phyloP scores from a whole-genome alignment of 208 protist species.

The Trypanosomatidae sp. region DNA sequence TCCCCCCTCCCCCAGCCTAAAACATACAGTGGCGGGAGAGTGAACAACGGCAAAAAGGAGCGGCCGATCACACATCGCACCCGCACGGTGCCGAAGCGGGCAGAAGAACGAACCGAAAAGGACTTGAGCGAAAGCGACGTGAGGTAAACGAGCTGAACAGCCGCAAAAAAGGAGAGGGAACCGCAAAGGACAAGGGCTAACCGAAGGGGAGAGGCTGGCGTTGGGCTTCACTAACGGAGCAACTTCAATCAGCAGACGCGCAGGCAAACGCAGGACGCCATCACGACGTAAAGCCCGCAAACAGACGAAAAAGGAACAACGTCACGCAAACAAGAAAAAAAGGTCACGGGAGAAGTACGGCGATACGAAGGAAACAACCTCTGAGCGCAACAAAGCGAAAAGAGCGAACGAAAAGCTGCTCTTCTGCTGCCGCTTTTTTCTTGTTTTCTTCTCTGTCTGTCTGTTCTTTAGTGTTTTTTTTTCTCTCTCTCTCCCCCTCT shows the following conservation, averaged over 20 bases:
- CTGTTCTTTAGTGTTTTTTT: constrained; percentile 6
- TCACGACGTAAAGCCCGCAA: not conserved
- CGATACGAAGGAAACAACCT: constrained; percentile 10
- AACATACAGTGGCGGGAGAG: not conserved
- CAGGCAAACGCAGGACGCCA: no score
- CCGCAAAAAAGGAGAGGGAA: constrained; percentile 4
- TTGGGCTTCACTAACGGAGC: no score
- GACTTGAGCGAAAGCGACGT: no score
- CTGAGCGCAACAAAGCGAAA: not conserved
- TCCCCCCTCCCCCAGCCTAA: not conserved
- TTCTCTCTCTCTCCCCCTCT: constrained; percentile 14
- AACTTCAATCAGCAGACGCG: no score
- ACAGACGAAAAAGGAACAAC: constrained; percentile 7
- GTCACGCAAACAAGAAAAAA: constrained; percentile 1
- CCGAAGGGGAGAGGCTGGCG: no score
- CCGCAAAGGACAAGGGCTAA: no score
- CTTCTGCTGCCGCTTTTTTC: not conserved
- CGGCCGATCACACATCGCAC: no score
- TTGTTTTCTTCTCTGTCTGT: not conserved
- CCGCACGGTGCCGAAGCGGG: no score
- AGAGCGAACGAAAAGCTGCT: no score
- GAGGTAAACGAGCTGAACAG: not conserved
- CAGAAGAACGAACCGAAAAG: no score
- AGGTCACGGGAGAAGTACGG: constrained; percentile 6
- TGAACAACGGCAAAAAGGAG: not conserved